Conservation (phyloP, 768 basidiomycete genomes). For the Kwoniella heveanensis region DNA sequence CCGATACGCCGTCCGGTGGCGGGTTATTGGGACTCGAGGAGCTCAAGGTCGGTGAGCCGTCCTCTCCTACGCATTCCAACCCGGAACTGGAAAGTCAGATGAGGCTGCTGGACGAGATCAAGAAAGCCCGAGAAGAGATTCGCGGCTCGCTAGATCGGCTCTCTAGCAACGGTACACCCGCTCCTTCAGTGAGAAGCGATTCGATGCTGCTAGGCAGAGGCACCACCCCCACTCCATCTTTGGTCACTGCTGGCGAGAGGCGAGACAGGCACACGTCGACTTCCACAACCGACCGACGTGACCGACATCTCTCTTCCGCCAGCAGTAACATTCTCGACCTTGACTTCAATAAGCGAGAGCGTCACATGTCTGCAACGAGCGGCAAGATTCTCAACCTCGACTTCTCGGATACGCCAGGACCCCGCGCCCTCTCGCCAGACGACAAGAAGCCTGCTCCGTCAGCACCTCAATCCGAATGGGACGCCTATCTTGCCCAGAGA, state of each 20-base stretch:
- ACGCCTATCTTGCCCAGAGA: constrained; percentile 78
- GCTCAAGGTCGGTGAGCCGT: constrained; percentile 3
- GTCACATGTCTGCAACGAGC: neutral
- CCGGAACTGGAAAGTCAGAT: constrained; percentile 44
- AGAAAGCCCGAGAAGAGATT: constrained; percentile 40
- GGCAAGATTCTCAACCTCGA: constrained; percentile 1
- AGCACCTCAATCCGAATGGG: constrained; percentile 64
- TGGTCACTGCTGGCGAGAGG: constrained; percentile 56
- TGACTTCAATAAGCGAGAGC: neutral
- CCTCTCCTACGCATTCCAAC: constrained; percentile 9
- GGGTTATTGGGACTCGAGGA: constrained; percentile 18
- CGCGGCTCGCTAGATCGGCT: constrained; percentile 44
- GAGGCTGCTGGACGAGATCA: constrained; percentile 54
- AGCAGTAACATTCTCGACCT: constrained; percentile 20
- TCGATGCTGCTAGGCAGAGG: constrained; percentile 63
- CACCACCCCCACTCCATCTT: constrained; percentile 64
- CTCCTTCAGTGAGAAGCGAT: constrained; percentile 6
- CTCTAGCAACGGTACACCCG: constrained; percentile 13
- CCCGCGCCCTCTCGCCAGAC: neutral
- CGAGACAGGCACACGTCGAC: constrained; percentile 10
- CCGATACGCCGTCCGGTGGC: constrained; percentile 3
- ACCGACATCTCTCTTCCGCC: constrained; percentile 41
- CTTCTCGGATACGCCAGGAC: neutral
- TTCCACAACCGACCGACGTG: neutral
- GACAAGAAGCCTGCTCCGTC: neutral